Evolutionary conservation across 768 basidiomycete species (phyloP).

Genomic region (Hortiboletus flavorubellus): DNA sequence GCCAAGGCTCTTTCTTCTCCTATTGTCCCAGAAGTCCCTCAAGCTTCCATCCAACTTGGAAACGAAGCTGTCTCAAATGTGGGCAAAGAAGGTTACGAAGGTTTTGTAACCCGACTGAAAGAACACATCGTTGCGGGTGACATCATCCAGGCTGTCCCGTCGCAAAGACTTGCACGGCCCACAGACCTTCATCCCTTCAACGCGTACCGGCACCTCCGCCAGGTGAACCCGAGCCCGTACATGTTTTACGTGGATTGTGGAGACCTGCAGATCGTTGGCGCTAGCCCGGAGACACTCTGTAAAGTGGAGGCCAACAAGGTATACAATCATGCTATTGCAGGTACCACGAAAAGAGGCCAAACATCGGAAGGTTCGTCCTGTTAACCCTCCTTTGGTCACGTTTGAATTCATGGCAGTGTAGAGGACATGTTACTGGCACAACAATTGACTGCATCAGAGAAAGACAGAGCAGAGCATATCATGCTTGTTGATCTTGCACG

Average conservation of each 20-base stretch:
- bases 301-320: conserved; percentile 92
- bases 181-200: conserved; percentile 96
- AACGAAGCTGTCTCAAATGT: conserved; percentile 81
- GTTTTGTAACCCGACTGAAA: conserved; percentile 88
- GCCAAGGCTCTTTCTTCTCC: conserved; percentile 60
- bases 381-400: conserved; percentile 1
- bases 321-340: conserved; percentile 97
- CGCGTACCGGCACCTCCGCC: conserved; percentile 88
- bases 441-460: conserved; percentile 77
- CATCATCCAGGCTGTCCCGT: conserved; percentile 98
- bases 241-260: conserved; percentile 98
- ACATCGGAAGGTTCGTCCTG: conserved; percentile 69
- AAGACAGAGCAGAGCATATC: conserved; percentile 97
- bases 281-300: conserved; percentile 96
- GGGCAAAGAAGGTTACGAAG: conserved; percentile 88
- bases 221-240: conserved; percentile 96
- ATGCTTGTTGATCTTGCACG: conserved; percentile 98
- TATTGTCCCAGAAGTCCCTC: conserved; percentile 60
- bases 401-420: conserved; percentile 32
- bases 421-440: conserved; percentile 84
- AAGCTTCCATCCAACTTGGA: conserved; percentile 62
- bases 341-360: conserved; percentile 86
- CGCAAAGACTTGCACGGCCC: conserved; percentile 82
- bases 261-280: conserved; percentile 93
- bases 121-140: conserved; percentile 94